Evolutionary conservation across 176 grass and related monocot species (phyloP), one percentile per base, ranked within the genome.

Genomic region (Musa troglodytarum): DNA sequence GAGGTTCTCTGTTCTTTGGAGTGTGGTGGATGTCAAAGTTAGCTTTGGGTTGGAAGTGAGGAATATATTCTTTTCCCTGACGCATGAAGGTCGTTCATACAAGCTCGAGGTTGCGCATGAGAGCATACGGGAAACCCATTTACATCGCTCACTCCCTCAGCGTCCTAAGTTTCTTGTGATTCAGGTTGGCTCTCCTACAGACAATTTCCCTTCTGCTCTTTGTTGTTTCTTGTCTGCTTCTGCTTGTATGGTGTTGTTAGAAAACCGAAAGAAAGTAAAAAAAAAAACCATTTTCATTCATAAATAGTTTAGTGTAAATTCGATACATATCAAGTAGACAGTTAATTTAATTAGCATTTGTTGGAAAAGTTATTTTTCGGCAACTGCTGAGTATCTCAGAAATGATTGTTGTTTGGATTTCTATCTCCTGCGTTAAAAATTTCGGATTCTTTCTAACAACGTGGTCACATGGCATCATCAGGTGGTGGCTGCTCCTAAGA

Each of bases 61-160:
- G 76, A 96, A 85, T 63, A 81, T 96, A 64, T 29, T 75, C 63
- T 88, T 96, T 70, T 66, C 28, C 53, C 72, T 90, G 16, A 49
- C 15, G 16, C 23, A 71, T 71, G 72, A 26, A 23, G 28, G 6
- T 19, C 73, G 11, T 11, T 50, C 28, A 54, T 96, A 82, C 65
- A 90, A 90, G 71, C 87, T 96, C 71, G 85, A 96, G 76, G 81
- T 96, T 79, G 89, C 89, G 23, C 88, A 96, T 20, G 87, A 96
- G 71, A 92, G 89, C 68, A 92, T 96, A 74, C 92, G 93, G 93
- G 93, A 96, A 79, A 96, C 92, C 43, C 81, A 96, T 69, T 86
- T 92, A 70, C 85, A 92, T 23, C 68, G 83, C 54, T 91, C 89
- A 53, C 76, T 77, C 51, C 16, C 25, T 89, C 50, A 89, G 63